Evolutionary conservation across 139 green algal species (phyloP).

Genomic region (Tetradesmus obliquus): DNA sequence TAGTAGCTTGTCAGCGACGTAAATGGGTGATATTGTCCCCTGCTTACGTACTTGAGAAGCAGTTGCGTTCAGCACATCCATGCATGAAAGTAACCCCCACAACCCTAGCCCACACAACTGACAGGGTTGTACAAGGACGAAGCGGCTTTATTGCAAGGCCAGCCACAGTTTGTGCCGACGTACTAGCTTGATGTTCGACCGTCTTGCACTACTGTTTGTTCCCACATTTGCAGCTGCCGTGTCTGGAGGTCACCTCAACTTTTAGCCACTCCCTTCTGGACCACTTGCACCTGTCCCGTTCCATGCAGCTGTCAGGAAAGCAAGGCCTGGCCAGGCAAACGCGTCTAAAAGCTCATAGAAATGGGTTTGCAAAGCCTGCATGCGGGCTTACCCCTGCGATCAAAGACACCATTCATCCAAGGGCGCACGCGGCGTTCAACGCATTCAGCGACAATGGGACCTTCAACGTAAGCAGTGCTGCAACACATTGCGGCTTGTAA

Average conservation of each 20-base stretch:
- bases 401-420: not conserved
- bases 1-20: too few relatives aligned
- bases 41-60: too few relatives aligned
- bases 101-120: not conserved
- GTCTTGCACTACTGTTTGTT: too few relatives aligned
- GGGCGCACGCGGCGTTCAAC: not conserved
- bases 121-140: not conserved
- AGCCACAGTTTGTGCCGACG: too few relatives aligned
- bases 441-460: not conserved
- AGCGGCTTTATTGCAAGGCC: too few relatives aligned
- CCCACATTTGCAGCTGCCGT: not conserved
- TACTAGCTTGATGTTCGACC: too few relatives aligned
- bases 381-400: not conserved
- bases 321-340: not conserved
- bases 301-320: slow-evolving; percentile 1
- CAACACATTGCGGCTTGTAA: not conserved
- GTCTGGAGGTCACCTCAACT: not conserved
- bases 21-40: too few relatives aligned
- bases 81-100: not conserved
- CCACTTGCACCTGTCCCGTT: not conserved
- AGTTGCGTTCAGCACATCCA: too few relatives aligned
- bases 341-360: not conserved
- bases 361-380: not conserved
- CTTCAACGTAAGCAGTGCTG: not conserved
- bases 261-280: not conserved